Conservation (phyloP, 345 rosid genomes). For the Microcos paniculata region DNA sequence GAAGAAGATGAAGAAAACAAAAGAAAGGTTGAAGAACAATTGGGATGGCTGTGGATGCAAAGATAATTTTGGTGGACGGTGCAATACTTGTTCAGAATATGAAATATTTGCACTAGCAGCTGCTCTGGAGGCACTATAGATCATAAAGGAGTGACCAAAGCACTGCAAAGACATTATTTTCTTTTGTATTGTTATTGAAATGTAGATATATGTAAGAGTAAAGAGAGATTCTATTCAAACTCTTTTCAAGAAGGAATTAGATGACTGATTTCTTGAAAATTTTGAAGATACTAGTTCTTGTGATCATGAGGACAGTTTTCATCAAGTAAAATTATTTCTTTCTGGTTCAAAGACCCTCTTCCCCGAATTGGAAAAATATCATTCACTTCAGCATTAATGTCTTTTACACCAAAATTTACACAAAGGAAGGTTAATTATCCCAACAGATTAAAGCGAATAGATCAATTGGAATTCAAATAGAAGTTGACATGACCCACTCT, state of each 20-base stretch:
- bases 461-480: no score
- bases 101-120: conserved; percentile 45
- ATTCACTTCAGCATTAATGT: no score
- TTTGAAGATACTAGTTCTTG: no score
- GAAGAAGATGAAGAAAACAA: conserved; percentile 13
- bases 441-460: no score
- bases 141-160: not conserved
- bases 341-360: not conserved
- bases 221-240: not conserved
- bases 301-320: not conserved
- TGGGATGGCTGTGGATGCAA: conserved; percentile 30
- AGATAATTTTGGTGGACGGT: conserved; percentile 12
- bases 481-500: not conserved
- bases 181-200: not conserved
- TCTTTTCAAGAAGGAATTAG: no score
- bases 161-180: not conserved
- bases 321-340: not conserved
- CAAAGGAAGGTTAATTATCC: no score
- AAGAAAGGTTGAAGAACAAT: conserved; percentile 17
- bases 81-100: conserved; percentile 31
- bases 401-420: no score
- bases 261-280: not conserved
- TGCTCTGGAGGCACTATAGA: conserved; percentile 49
- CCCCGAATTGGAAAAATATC: no score
- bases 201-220: not conserved